A percentile compares a stretch with the other conserved stretches of the same genome.
Conservation (phyloP, 352 stramenopile species). For the Phytopythium vexans region DNA sequence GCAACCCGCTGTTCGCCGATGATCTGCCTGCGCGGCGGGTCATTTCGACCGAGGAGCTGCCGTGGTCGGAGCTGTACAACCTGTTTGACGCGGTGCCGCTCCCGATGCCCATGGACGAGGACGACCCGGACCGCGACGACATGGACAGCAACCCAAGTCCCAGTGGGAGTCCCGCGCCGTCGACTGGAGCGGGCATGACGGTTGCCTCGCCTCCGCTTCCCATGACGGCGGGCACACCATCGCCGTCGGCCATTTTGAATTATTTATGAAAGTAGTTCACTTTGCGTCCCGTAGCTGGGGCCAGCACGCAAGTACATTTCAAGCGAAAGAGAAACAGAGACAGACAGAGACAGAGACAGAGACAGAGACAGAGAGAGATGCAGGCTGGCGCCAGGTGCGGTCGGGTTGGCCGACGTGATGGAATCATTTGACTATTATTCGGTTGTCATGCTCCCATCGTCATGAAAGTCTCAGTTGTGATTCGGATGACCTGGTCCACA, state of each 20-base stretch:
- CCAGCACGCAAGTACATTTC: background rate
- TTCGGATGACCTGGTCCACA: too few species aligned
- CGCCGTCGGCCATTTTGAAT: slow-evolving; percentile 45
- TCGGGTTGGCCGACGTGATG: too few species aligned
- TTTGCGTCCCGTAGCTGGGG: background rate
- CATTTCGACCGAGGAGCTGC: slow-evolving; percentile 68
- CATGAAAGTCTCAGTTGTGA: too few species aligned
- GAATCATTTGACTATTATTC: too few species aligned
- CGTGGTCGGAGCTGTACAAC: slow-evolving; percentile 83
- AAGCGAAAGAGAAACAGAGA: too few species aligned
- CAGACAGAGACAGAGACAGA: too few species aligned
- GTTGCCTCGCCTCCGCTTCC: slow-evolving; percentile 14
- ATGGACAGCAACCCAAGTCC: slow-evolving; percentile 38
- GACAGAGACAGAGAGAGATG: too few species aligned
- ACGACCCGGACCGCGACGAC: slow-evolving; percentile 58
- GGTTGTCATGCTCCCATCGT: too few species aligned
- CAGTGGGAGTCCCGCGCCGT: slow-evolving; percentile 17
- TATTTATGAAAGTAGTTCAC: slow-evolving; percentile 53
- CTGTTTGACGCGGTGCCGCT: slow-evolving; percentile 58
- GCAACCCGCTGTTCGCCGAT: slow-evolving; percentile 66
- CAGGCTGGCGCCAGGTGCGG: too few species aligned
- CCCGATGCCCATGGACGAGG: slow-evolving; percentile 34
- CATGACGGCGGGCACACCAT: slow-evolving; percentile 9
- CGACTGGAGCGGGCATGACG: slow-evolving; percentile 9
- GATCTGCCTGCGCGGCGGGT: slow-evolving; percentile 49